Evolutionary conservation across 2,329 filamentous ascomycete species (phyloP).

Genomic region (Penicillium sp.): DNA sequence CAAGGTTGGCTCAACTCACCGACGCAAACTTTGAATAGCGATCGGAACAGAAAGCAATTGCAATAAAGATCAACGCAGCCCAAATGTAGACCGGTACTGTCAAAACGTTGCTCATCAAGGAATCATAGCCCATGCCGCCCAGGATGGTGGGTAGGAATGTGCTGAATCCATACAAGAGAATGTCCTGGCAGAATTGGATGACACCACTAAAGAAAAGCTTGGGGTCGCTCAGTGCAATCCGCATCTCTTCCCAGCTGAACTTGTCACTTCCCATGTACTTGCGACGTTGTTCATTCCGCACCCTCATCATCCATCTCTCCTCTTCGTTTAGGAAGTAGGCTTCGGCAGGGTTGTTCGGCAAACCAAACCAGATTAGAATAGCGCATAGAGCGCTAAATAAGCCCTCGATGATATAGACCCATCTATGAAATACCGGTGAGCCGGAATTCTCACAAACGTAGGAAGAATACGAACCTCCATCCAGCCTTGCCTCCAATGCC

Average conservation of each 20-base stretch:
- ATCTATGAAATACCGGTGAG: slow-evolving; percentile 26
- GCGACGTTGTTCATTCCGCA: slow-evolving; percentile 46
- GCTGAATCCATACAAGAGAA: slow-evolving; percentile 58
- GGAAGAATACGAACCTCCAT: slow-evolving; percentile 43
- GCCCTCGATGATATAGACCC: slow-evolving; percentile 56
- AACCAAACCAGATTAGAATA: slow-evolving; percentile 34
- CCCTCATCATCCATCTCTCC: slow-evolving; percentile 54
- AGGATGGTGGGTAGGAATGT: slow-evolving; percentile 61
- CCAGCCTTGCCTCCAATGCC: slow-evolving; percentile 47
- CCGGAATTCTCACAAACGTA: neutral
- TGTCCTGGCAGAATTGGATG: slow-evolving; percentile 56
- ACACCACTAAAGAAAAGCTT: slow-evolving; percentile 54
- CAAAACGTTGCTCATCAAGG: slow-evolving; percentile 55
- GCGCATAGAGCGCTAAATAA: slow-evolving; percentile 47
- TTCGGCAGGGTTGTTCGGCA: slow-evolving; percentile 48
- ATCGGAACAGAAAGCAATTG: slow-evolving; percentile 50
- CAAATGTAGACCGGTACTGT: slow-evolving; percentile 60
- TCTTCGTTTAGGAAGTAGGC: slow-evolving; percentile 53
- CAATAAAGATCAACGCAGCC: slow-evolving; percentile 47
- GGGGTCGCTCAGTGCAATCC: slow-evolving; percentile 39
- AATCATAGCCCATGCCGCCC: slow-evolving; percentile 53
- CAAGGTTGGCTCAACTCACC: slow-evolving; percentile 11
- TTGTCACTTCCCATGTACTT: slow-evolving; percentile 53
- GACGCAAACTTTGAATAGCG: slow-evolving; percentile 31
- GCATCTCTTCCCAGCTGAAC: slow-evolving; percentile 12